These are phyloP conservation scores for Yamadazyma mexicana DNA, from an alignment of 1,139 yeast genomes.

Conservation along the genomic window DNA sequence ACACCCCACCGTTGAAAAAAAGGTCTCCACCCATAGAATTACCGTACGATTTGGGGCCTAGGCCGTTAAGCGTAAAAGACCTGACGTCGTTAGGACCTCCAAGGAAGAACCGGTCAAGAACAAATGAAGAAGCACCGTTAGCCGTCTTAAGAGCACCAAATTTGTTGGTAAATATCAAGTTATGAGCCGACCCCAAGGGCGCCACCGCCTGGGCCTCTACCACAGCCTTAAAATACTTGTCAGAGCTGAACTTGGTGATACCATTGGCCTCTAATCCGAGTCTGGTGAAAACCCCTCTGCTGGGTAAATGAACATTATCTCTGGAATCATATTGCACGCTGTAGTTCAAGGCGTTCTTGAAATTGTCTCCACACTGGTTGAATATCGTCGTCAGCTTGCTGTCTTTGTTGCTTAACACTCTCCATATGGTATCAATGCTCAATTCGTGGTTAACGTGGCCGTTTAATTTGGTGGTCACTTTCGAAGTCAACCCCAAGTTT, in stretches of 20 bases:
- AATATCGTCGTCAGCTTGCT: constrained; percentile 36
- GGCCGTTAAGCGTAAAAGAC: constrained; percentile 72
- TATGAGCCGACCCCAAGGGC: constrained; percentile 27
- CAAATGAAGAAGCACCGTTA: constrained; percentile 30
- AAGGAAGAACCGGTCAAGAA: constrained; percentile 60
- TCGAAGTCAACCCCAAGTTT: constrained; percentile 60
- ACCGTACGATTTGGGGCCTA: constrained; percentile 77
- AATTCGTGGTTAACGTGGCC: constrained; percentile 51
- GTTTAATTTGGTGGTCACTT: constrained; percentile 37
- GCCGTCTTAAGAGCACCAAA: constrained; percentile 51
- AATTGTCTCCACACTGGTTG: constrained; percentile 57
- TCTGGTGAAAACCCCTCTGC: constrained; percentile 55
- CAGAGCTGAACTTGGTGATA: constrained; percentile 23
- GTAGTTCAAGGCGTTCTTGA: constrained; percentile 59
- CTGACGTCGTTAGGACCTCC: constrained; percentile 86
- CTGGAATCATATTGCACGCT: constrained; percentile 57
- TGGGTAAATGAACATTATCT: constrained; percentile 55
- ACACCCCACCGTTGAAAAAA: constrained; percentile 68
- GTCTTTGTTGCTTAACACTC: constrained; percentile 53
- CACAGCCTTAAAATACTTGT: constrained; percentile 45
- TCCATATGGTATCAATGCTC: constrained; percentile 62
- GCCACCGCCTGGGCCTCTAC: constrained; percentile 48
- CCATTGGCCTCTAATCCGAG: constrained; percentile 62
- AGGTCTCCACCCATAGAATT: constrained; percentile 78
- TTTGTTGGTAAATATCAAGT: constrained; percentile 42